Evolutionary conservation across 148 eudicot genomes (phyloP), one percentile per base, ranked within the genome.

Genomic region (Chenopodium suecicum): DNA sequence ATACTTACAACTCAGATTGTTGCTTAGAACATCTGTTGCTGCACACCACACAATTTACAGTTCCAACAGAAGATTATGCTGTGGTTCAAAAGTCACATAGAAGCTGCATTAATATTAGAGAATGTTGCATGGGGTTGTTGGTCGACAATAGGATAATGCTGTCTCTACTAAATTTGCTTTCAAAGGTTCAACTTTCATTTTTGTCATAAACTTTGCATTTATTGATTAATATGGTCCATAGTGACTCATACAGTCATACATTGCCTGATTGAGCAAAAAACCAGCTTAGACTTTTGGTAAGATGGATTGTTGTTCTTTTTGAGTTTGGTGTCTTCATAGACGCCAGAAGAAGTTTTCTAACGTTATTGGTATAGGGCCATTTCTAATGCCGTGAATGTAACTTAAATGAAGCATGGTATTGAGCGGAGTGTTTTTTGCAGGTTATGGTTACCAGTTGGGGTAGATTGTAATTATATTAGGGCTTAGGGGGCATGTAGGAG

Each of bases 1-100:
- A 60, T 74, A 25, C 47, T 52, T 25, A 64, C 14, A 76, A 75
- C 58, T 20, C 8, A 63, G 78, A 80, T 60, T 84, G 79, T 75
- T 66, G 34, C 27, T 75, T 60, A 7, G 29, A 32, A 46, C 32
- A 3, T 31, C 76, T 44, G 72, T 69, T 60, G 80, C 54, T 34
- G 63, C n/a, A n/a, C 34, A 62, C 80, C 78, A 70, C 83, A 80
- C n/a, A 34, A 10, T 74, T 65, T n/a, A 50, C 9, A 29, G 56
- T 0, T 14, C 25, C 74, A 78, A 22, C 74, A 78, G 62, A 11
- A 58, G 34, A 31, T 19, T 47, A 6, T 77, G 32, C 12, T 72
- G 81, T 78, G 81, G 74, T 41, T 64, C 6, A 65, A 7, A 64
- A 72, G 31, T 41, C 10, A 19, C 56, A 32, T 4, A 19, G 71